These are phyloP conservation scores for Russula olivacea DNA, from an alignment of 768 basidiomycete species.

Conservation along the genomic window DNA sequence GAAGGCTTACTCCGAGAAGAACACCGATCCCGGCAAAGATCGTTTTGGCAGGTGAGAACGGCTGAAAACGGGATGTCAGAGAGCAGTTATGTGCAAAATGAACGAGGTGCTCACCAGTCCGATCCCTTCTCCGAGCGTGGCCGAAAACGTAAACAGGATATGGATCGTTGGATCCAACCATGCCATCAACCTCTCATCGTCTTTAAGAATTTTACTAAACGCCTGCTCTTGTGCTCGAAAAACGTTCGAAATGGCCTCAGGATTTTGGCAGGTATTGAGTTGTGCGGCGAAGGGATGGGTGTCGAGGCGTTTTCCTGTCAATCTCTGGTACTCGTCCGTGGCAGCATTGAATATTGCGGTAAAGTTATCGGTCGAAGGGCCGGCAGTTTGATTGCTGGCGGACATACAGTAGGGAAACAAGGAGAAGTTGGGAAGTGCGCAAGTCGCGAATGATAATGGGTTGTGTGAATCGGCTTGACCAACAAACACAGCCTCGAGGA, in stretches of 20 bases:
- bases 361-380: too few relatives aligned
- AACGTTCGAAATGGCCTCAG: neutral
- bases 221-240: neutral
- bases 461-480: too few relatives aligned
- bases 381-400: too few relatives aligned
- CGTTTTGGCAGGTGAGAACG: neutral
- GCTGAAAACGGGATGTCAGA: neutral
- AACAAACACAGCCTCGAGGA: too few relatives aligned
- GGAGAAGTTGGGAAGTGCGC: too few relatives aligned
- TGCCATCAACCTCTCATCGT: neutral
- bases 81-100: neutral
- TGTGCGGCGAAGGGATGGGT: neutral
- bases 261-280: neutral
- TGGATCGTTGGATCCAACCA: neutral
- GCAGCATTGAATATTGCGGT: neutral
- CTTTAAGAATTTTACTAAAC: neutral
- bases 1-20: neutral
- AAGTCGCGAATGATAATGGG: too few relatives aligned
- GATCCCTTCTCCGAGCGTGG: neutral
- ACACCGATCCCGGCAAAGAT: neutral
- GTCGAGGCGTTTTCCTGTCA: neutral
- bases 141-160: neutral
- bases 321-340: neutral
- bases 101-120: neutral
- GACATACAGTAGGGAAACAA: too few relatives aligned